Conservation (phyloP, 352 stramenopile genomes). For the Phytophthora sp. region DNA sequence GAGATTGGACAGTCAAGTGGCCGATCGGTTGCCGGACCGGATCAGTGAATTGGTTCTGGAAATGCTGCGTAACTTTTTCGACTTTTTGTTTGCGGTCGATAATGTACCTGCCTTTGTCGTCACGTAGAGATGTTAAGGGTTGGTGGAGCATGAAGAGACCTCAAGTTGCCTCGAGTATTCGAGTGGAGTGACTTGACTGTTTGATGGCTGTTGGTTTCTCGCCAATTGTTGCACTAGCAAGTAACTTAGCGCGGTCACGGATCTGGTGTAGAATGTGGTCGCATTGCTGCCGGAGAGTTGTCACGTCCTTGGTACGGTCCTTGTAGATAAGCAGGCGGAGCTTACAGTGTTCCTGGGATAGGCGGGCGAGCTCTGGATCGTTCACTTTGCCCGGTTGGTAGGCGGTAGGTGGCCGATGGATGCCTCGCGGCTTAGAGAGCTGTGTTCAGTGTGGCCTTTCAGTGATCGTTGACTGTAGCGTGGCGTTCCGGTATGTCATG, state of each 20-base stretch:
- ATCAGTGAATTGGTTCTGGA: background rate
- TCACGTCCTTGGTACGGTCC: background rate
- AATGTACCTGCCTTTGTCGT: background rate
- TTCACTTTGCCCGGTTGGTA: background rate
- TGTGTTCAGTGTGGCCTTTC: background rate
- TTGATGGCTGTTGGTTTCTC: background rate
- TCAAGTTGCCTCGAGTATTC: background rate
- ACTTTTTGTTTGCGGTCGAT: background rate
- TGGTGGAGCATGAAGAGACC: background rate
- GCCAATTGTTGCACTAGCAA: background rate
- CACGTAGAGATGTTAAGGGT: slow-evolving; percentile 1
- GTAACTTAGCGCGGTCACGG: slow-evolving; percentile 1
- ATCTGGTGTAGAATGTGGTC: background rate
- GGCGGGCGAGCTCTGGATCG: background rate
- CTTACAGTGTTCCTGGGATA: background rate
- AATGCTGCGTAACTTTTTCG: slow-evolving; percentile 5
- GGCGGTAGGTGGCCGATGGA: background rate
- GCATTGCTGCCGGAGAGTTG: background rate
- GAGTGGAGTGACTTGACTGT: background rate
- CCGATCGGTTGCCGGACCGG: background rate
- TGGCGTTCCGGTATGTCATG: background rate
- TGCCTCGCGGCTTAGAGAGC: slow-evolving; percentile 1
- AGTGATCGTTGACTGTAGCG: background rate
- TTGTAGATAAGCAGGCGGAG: background rate
- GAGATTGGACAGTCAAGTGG: background rate